Evolutionary conservation across 202 grass and related monocot genomes (phyloP).

Genomic region (Schoenoplectus triqueter): DNA sequence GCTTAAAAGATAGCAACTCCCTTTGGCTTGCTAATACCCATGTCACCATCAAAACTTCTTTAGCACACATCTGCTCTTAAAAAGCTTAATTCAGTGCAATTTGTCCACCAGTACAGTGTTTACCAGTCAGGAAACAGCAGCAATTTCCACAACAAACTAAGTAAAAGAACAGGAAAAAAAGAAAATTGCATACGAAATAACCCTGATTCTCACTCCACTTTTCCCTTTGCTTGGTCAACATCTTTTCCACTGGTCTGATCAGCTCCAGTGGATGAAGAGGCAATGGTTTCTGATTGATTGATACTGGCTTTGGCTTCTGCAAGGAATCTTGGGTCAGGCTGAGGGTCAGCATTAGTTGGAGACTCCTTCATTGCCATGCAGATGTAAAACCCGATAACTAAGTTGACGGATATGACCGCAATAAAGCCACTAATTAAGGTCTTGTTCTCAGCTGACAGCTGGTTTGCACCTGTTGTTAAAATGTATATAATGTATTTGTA

Average conservation of each 20-base stretch:
- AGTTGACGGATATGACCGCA: slow-evolving; percentile 81
- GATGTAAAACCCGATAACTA: slow-evolving; percentile 84
- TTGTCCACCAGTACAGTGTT: background rate
- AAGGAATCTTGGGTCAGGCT: slow-evolving; percentile 85
- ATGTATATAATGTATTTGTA: background rate
- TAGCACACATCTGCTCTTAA: background rate
- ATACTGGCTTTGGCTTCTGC: slow-evolving; percentile 81
- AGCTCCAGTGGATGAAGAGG: slow-evolving; percentile 44
- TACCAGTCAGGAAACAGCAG: background rate
- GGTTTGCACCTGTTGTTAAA: slow-evolving; percentile 50
- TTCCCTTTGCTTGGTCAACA: slow-evolving; percentile 60
- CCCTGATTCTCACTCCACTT: slow-evolving; percentile 63
- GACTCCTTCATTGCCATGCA: slow-evolving; percentile 88
- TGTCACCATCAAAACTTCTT: background rate
- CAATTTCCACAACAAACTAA: background rate
- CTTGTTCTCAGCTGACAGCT: slow-evolving; percentile 64
- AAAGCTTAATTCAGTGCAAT: background rate
- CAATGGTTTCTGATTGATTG: slow-evolving; percentile 39
- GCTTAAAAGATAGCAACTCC: background rate
- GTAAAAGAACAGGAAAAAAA: background rate
- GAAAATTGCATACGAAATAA: slow-evolving; percentile 8
- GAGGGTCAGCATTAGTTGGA: slow-evolving; percentile 50
- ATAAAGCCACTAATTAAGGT: slow-evolving; percentile 84
- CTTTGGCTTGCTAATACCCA: background rate
- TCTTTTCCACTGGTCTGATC: slow-evolving; percentile 42